Evolutionary conservation across 2,329 filamentous ascomycete genomes (phyloP), one percentile per base, ranked within the genome.

Genomic region (Aspergillus viridinutans): DNA sequence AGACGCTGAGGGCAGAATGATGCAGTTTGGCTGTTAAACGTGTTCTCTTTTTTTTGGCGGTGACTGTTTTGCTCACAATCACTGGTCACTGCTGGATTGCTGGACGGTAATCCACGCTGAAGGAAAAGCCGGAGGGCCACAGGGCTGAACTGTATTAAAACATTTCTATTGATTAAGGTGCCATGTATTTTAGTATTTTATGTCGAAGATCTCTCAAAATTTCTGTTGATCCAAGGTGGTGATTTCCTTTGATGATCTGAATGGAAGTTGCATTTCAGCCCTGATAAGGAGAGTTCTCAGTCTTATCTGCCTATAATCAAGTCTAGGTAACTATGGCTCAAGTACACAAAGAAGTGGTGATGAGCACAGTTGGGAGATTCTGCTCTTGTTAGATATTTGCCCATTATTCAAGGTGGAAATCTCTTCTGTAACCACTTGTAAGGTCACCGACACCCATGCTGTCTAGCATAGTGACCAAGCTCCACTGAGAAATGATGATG

Each of bases 11-110:
- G 40, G n/a, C 25, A 32, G 29, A 52, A 48, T 40, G 29, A 8
- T n/a, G 52, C 29, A 49, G 40, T 53, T 53, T 55, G 53, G 53
- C 35, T 56, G 51, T 55, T 58, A 59, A 67, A 67, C 64, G 65
- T 67, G 65, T 67, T 67, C 64, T 65, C 62, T 66, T 64, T 45
- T 38, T 50, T 32, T 32, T 32, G 48, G 54, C 53, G 52, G 52
- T 58, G 50, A 52, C 32, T 17, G 32, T 17, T 38, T n/a, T 38
- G 14, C 32, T 38, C 14, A 14, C 29, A 5, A 32, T 14, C 10
- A 32, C 29, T 32, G 28, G 28, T 4, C 28, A 29, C 28, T 29
- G 10, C 32, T 55, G 55, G 58, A 48, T 56, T 56, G n/a, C n/a
- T n/a, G n/a, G n/a, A n/a, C n/a, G 28, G 43, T 47, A 47, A 14